A percentile compares a stretch with the other conserved stretches of the same genome.
phyloP scores from a whole-genome alignment of 345 rosid species.

The Gossypium rotundifolium region DNA sequence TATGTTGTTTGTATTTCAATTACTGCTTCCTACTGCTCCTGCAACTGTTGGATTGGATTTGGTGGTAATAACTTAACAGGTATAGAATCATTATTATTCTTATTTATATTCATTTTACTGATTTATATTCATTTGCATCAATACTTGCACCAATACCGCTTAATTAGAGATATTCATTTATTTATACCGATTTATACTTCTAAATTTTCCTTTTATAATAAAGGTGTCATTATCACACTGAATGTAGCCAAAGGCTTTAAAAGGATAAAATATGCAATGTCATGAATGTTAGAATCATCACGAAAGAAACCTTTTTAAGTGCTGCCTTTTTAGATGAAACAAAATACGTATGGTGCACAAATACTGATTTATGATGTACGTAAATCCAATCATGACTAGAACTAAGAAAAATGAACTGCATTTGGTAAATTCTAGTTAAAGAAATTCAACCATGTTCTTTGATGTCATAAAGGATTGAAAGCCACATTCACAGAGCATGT shows the following conservation, averaged over 20 bases:
- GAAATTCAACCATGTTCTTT: background rate
- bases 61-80: no score
- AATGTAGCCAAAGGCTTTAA: slow-evolving; percentile 9
- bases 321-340: background rate
- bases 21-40: no score
- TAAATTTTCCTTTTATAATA: background rate
- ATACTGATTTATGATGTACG: no score
- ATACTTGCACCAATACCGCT: no score
- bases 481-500: background rate
- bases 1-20: no score
- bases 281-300: background rate
- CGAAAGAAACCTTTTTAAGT: background rate
- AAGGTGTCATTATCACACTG: slow-evolving; percentile 7
- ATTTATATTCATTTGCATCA: no score
- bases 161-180: no score
- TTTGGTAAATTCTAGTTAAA: background rate
- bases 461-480: background rate
- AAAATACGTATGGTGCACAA: background rate
- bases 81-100: no score
- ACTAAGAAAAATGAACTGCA: background rate
- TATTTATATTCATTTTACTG: no score
- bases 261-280: background rate
- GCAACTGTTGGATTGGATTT: no score
- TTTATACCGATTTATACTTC: no score
- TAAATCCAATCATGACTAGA: no score